These are phyloP conservation scores for Chaetomiaceae sp. DNA, from an alignment of 2,329 filamentous ascomycete genomes.

Conservation along the genomic window DNA sequence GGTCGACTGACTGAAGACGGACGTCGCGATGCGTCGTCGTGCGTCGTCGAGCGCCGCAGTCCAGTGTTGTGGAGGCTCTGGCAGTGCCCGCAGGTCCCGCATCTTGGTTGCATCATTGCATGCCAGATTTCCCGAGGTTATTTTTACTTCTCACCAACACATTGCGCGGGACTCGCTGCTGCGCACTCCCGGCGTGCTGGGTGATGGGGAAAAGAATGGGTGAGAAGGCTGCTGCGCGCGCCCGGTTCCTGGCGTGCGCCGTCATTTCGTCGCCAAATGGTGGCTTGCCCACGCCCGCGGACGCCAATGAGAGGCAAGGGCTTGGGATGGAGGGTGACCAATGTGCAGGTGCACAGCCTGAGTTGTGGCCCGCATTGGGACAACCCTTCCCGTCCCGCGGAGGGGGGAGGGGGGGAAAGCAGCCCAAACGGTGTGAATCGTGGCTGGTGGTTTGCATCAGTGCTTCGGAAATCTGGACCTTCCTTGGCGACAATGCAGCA, in stretches of 20 bases:
- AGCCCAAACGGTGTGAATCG: conserved; percentile 16
- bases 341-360: conserved; percentile 23
- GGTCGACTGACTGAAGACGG: too few relatives aligned
- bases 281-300: conserved; percentile 13
- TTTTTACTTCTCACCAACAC: conserved; percentile 24
- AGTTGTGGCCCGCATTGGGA: conserved; percentile 19
- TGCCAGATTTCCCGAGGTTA: conserved; percentile 22
- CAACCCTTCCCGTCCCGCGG: conserved; percentile 12
- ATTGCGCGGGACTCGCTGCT: conserved; percentile 20
- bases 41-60: conserved; percentile 1
- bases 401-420: too few relatives aligned
- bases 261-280: conserved; percentile 4
- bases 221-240: conserved; percentile 14
- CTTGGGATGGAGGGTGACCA: conserved; percentile 11
- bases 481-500: conserved; percentile 2
- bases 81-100: conserved; percentile 14
- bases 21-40: conserved; percentile 4
- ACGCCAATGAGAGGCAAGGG: conserved; percentile 17
- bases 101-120: conserved; percentile 20
- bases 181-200: conserved; percentile 21
- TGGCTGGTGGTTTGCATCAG: conserved; percentile 20
- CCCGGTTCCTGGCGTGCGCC: conserved; percentile 11
- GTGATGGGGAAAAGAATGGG: conserved; percentile 1
- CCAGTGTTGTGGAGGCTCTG: conserved; percentile 21
- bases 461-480: neutral